Base-by-base conservation (phyloP, 2,329 filamentous ascomycete species). In the Xylariomycetidae sp. region DNA sequence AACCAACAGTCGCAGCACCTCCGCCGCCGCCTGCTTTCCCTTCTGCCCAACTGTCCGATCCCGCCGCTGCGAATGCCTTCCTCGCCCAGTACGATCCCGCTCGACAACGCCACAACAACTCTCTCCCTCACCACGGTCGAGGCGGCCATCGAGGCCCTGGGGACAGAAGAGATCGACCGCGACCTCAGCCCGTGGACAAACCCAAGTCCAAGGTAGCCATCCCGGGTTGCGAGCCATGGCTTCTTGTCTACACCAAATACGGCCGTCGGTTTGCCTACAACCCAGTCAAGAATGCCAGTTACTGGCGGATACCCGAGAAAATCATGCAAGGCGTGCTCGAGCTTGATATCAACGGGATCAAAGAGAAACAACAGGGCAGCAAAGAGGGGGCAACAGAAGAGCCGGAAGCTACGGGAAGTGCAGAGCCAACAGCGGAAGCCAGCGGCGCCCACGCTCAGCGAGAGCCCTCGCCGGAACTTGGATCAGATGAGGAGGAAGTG, bases 271-370 rank as follows among this genome's bases (percentile, higher is more conserved):
- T 98, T 53, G 88, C 89, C 3, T 85, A 94, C 64, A 95, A 98
- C 47, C 76, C 80, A 0, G 73, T 74, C 34, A 95, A 90, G 45
- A 85, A 90, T 23, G 74, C 88, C 46, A 96, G 89, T 59, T 88
- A 88, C 59, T 98, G 93, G 92, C 87, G 87, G 51, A 92, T 95
- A 49, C 92, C 92, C 0, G 77, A 86, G 35, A 82, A 92, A 56
- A 70, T 98, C 22, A 81, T 89, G 72, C 79, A 82, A 39, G 87
- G 78, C 10, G 85, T 92, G 34, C 47, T 81, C 31, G 72, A 78
- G 42, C 65, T 86, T 35, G 87, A 95, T 58, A 77, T 82, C 55
- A 78, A 81, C 45, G 74, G 76, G 38, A 81, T 81, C 61, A 65
- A 76, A 62, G 60, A 72, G 50, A 75, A 79, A 62, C 68, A 67